Base-by-base conservation (phyloP, 164 flowering plant species). In the Berberis vulgaris region DNA sequence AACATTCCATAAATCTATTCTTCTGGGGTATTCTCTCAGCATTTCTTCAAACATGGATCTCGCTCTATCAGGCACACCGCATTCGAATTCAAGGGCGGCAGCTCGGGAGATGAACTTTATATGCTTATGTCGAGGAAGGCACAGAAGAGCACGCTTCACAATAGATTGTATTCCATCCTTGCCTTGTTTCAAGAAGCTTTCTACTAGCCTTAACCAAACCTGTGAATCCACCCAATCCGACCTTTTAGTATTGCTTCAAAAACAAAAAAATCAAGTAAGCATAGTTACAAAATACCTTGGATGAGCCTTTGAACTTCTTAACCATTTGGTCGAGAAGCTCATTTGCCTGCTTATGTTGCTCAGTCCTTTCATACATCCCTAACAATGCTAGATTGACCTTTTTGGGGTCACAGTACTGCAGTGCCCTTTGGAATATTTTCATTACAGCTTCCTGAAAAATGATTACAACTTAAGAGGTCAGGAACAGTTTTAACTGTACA, bases 1-100 rank as follows among this genome's bases (percentile, higher is more conserved):
- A 52, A 87, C 68, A 61, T 85, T 94, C 99, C 99, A 94, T 69
- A 94, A 69, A 72, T 94, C 99, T 26, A 84, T 86, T 72, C 93
- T 84, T 73, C 87, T 94, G 7, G 99, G 99, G 65, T 84, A 85
- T 71, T 89, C 93, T 61, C 84, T 73, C 63, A 94, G 69, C 58
- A 94, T 79, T 66, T 78, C 82, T 75, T 94, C 99, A 75, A 94
- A 91, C 82, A 89, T 64, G 42, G 96, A 77, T 61, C 97, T 72
- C 8, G 87, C 99, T 72, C 87, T 81, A 65, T 94, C 96, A 45
- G 97, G 81, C 52, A 82, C 80, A 13, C 96, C 99, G 71, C 74
- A 71, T 74, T 87, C 89, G 76, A 87, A 94, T 80, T 86, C 88
- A 65, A 83, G 87, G 46, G 89, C 80, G 47, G 95, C 96, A 45